Evolutionary conservation across 2,329 filamentous ascomycete species (phyloP).

Genomic region (Fusarium albosuccineum): DNA sequence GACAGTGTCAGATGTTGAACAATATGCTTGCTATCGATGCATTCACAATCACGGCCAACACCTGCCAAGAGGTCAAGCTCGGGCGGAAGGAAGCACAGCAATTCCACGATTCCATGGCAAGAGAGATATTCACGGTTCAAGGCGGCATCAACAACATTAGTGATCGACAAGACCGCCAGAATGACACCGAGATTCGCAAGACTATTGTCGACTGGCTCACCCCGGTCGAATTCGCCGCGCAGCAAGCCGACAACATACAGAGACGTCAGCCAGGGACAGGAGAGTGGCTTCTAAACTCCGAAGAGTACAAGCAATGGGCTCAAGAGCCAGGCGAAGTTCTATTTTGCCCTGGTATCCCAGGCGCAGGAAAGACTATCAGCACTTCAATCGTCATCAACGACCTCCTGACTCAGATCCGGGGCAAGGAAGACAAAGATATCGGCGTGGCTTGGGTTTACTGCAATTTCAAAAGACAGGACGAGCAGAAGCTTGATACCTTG

Average conservation of each 20-base stretch:
- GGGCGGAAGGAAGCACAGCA: background rate
- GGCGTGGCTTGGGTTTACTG: background rate
- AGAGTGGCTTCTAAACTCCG: background rate
- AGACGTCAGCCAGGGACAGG: background rate
- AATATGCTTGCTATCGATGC: background rate
- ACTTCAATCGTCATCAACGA: background rate
- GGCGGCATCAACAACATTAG: no score
- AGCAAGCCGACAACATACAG: background rate
- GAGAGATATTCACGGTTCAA: no score
- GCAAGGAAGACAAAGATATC: background rate
- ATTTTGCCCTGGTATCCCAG: slow-evolving; percentile 6
- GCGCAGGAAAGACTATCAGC: background rate
- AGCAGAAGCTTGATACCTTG: background rate
- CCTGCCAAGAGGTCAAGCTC: background rate
- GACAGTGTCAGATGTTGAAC: background rate
- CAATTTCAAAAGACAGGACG: background rate
- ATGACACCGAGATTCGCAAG: background rate
- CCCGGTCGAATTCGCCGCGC: background rate
- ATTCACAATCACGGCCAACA: background rate
- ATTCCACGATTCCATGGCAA: no score
- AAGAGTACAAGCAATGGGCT: background rate
- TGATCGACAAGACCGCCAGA: background rate
- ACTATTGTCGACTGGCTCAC: background rate
- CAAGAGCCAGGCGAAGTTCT: background rate
- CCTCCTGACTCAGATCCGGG: background rate